Evolutionary conservation across 768 basidiomycete species (phyloP).

Genomic region (Auricularia heimuer): DNA sequence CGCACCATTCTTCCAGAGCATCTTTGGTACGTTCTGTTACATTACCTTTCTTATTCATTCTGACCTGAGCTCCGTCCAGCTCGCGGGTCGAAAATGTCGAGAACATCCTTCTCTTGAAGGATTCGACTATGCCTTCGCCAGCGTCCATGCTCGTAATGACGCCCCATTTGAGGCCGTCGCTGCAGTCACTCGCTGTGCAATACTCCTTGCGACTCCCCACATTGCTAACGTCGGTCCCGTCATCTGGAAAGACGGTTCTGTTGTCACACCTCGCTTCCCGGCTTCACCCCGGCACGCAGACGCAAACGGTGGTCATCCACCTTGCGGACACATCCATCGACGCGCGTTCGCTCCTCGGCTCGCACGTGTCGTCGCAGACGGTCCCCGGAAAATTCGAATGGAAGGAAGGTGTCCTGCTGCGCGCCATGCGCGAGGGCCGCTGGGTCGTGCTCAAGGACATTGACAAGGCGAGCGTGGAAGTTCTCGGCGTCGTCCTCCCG

Average conservation of each 20-base stretch:
- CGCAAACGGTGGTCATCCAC: slow-evolving; percentile 76
- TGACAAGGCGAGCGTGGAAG: slow-evolving; percentile 82
- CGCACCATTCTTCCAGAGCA: slow-evolving; percentile 33
- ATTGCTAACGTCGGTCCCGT: slow-evolving; percentile 76
- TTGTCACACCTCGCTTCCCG: slow-evolving; percentile 64
- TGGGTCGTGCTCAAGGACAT: slow-evolving; percentile 93
- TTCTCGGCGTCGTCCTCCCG: slow-evolving; percentile 78
- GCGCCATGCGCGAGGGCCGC: slow-evolving; percentile 79
- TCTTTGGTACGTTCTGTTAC: slow-evolving; percentile 38
- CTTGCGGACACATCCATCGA: slow-evolving; percentile 94
- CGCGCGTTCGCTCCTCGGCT: slow-evolving; percentile 84
- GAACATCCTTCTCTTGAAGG: slow-evolving; percentile 55
- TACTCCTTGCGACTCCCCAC: slow-evolving; percentile 63
- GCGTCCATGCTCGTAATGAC: slow-evolving; percentile 50
- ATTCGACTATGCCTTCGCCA: slow-evolving; percentile 20
- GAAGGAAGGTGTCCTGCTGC: slow-evolving; percentile 88
- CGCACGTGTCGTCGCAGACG: slow-evolving; percentile 79
- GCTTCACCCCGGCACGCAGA: slow-evolving; percentile 46
- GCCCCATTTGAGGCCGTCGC: slow-evolving; percentile 43
- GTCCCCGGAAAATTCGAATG: slow-evolving; percentile 88
- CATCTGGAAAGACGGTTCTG: slow-evolving; percentile 78
- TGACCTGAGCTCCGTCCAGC: slow-evolving; percentile 26
- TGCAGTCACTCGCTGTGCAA: slow-evolving; percentile 54
- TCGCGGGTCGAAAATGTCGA: slow-evolving; percentile 50
- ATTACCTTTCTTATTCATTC: slow-evolving; percentile 7